Evolutionary conservation across 2,329 filamentous ascomycete genomes (phyloP).

Genomic region (Diaporthe nobilis): DNA sequence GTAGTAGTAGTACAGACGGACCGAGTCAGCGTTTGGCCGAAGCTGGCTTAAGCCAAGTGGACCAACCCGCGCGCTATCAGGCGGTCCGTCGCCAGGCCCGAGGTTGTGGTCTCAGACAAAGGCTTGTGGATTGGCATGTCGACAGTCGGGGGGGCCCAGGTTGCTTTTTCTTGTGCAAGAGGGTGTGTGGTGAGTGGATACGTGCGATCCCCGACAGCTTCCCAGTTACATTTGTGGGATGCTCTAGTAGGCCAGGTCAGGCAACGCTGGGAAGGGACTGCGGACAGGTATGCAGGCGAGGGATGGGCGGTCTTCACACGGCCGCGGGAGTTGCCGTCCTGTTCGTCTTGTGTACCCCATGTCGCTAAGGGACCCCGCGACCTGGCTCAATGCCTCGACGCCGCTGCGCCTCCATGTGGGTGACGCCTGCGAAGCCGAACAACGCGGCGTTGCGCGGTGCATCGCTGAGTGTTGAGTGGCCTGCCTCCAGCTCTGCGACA

Average conservation of each 20-base stretch:
- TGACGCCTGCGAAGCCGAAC: conserved; percentile 1
- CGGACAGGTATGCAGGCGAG: conserved; percentile 5
- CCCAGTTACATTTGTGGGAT: conserved; percentile 16
- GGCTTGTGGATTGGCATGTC: conserved; percentile 34
- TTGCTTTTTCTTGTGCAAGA: conserved; percentile 30
- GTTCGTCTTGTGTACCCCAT: conserved; percentile 35
- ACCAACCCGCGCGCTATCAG: conserved; percentile 32
- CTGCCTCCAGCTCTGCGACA: conserved; percentile 18
- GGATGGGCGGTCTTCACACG: conserved; percentile 26
- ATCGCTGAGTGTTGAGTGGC: conserved; percentile 12
- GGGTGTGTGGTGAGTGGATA: conserved; percentile 31
- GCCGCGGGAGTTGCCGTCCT: conserved; percentile 38
- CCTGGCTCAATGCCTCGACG: conserved; percentile 22
- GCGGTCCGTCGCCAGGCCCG: conserved; percentile 37
- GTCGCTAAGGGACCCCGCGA: conserved; percentile 27
- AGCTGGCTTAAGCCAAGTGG: conserved; percentile 26
- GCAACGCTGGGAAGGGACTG: conserved; percentile 15
- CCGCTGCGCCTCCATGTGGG: neutral
- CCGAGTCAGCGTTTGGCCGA: conserved; percentile 38
- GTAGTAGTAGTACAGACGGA: neutral
- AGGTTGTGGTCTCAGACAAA: conserved; percentile 37
- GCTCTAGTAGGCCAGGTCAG: conserved; percentile 24
- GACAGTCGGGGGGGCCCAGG: conserved; percentile 18
- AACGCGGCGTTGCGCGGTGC: conserved; percentile 4
- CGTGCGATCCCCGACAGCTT: conserved; percentile 19